These are phyloP conservation scores for Sanghuangporus baumii DNA, from an alignment of 1,284 basidiomycete genomes.

Conservation along the genomic window DNA sequence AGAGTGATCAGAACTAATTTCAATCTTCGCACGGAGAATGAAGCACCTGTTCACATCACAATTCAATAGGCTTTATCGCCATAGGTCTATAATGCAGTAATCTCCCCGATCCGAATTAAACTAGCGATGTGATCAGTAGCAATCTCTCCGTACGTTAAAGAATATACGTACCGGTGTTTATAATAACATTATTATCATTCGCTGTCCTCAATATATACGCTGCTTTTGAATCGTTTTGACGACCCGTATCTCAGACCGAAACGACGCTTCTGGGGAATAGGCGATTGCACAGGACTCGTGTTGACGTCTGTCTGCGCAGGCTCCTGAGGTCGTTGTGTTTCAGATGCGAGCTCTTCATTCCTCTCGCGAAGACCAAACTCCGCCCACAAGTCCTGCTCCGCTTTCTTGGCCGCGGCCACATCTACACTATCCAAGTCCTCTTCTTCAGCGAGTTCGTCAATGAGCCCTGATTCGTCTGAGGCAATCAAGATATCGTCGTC, in stretches of 20 bases:
- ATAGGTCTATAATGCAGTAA: neutral
- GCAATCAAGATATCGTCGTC: slow-evolving; percentile 24
- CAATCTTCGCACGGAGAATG: neutral
- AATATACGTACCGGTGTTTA: neutral
- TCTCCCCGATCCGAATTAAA: neutral
- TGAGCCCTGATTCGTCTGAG: slow-evolving; percentile 38
- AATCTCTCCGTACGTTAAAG: neutral
- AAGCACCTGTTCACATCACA: neutral
- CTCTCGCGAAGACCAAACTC: neutral
- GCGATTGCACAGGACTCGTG: neutral
- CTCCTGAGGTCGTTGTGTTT: neutral
- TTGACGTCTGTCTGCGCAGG: neutral
- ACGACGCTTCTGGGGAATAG: neutral
- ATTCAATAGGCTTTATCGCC: neutral
- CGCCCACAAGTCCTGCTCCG: slow-evolving; percentile 3
- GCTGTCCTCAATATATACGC: slow-evolving; percentile 10
- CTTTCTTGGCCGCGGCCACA: neutral
- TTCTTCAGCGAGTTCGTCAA: slow-evolving; percentile 43
- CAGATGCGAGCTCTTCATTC: neutral
- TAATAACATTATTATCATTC: neutral
- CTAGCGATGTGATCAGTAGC: neutral
- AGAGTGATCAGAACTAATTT: neutral
- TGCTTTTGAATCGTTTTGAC: slow-evolving; percentile 7
- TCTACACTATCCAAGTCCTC: slow-evolving; percentile 32
- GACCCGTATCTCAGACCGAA: neutral